These are phyloP conservation scores for Toxoplasma gondii DNA, from an alignment of 169 alveolate species.

Conservation along the genomic window DNA sequence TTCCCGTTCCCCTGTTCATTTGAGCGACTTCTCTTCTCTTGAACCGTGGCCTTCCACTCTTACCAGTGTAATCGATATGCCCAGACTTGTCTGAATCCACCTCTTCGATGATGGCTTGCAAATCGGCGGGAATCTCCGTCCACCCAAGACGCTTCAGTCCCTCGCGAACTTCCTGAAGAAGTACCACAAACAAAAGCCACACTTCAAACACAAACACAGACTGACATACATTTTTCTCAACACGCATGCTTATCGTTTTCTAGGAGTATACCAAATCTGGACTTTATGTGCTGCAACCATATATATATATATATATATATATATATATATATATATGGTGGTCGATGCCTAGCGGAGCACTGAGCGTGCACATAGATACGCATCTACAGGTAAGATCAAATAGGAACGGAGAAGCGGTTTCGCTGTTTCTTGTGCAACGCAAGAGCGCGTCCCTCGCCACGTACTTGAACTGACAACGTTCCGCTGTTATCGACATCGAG, in stretches of 20 bases:
- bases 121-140: constrained; percentile 77
- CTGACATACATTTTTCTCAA: too few species aligned
- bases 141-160: constrained; percentile 74
- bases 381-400: too few species aligned
- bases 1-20: too few species aligned
- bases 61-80: constrained; percentile 80
- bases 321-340: too few species aligned
- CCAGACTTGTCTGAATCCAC: constrained; percentile 83
- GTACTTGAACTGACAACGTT: constrained; percentile 74
- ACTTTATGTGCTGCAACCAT: not conserved
- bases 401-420: too few species aligned
- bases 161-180: constrained; percentile 67
- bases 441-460: not conserved
- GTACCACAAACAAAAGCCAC: not conserved
- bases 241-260: not conserved
- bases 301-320: too few species aligned
- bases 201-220: not conserved
- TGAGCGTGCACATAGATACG: too few species aligned
- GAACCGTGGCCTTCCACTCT: not conserved
- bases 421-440: too few species aligned
- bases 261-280: not conserved
- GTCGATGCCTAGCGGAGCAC: not conserved
- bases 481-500: constrained; percentile 79
- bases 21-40: too few species aligned
- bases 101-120: constrained; percentile 81